Base-by-base conservation (phyloP, 75 land plant genomes). In the Larix kaempferi region DNA sequence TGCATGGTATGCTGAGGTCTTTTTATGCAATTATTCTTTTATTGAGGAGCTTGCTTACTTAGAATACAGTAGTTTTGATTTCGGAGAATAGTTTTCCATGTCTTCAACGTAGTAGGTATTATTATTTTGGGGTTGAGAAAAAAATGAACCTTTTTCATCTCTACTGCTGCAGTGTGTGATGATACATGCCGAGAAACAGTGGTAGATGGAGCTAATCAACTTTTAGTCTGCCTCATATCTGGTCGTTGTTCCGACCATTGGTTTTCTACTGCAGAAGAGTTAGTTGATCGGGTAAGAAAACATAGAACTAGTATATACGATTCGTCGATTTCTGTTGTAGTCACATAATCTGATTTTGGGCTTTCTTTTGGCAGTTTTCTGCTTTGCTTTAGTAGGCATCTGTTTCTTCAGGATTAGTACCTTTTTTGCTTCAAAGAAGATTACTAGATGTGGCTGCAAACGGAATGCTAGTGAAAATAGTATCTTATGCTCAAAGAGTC, bases 221-320 rank as follows among this genome's bases (percentile, higher is more conserved):
- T 82, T 56, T 77, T 83, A 7, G 86, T 85, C 8, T 85, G 86
- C 59, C 78, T 80, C 21, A 74, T 85, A 49, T 85, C 86, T 83
- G 86, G 86, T 56, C 86, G 86, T 41, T 85, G 86, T 69, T 82
- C 79, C 17, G 81, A 82, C 58, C 85, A 69, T 13, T 78, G 85
- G 75, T 54, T 85, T 61, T 73, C 76, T 23, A 76, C 80, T 78
- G 86, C 71, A 52, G 86, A 85, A 55, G 76, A 74, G 29, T 80
- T 64, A 72, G 77, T 75, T 2, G 81, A 85, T 33, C 80, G 61
- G 59, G 86, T 83, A 78, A 74, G 85, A 17, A 33, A 69, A 69
- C 3, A 14, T 55, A 17, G 41, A 69, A 41, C 3, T 23, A 74
- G 17, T 74, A 26, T 74, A 44, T 22, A n/a, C 26, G 19, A 74